These are phyloP conservation scores for Aureobasidium lini DNA, from an alignment of 2,329 filamentous ascomycete genomes.

Conservation along the genomic window DNA sequence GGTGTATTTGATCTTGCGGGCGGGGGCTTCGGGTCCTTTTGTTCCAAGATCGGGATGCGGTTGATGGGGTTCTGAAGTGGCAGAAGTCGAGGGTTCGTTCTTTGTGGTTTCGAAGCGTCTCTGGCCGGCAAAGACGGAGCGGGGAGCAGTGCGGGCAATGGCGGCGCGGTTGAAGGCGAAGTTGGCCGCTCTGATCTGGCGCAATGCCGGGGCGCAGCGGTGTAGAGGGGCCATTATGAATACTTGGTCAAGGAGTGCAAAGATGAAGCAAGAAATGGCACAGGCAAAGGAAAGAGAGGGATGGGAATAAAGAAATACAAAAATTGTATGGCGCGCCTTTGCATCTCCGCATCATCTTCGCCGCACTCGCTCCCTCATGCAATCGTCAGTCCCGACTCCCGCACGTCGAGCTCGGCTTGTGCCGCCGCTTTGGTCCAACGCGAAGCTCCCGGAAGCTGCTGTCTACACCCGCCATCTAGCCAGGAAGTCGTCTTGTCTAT, in stretches of 20 bases:
- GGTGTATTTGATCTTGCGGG: conserved; percentile 61
- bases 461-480: background rate
- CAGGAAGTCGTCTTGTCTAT: background rate
- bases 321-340: background rate
- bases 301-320: background rate
- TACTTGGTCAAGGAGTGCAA: background rate
- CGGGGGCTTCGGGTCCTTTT: conserved; percentile 21
- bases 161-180: conserved; percentile 21
- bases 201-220: conserved; percentile 21
- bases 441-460: conserved; percentile 9
- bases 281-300: background rate
- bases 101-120: conserved; percentile 25
- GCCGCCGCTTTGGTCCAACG: background rate
- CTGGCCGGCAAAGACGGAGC: conserved; percentile 17
- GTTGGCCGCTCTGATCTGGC: conserved; percentile 27
- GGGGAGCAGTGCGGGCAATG: conserved; percentile 19
- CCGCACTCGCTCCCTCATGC: background rate
- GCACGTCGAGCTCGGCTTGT: conserved; percentile 6
- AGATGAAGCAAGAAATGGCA: background rate
- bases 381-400: background rate
- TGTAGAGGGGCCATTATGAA: conserved; percentile 14
- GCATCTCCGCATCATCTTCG: background rate
- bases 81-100: conserved; percentile 23
- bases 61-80: conserved; percentile 19
- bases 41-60: conserved; percentile 21